A percentile compares a stretch with the other conserved stretches of the same genome.
Evolutionary conservation across 352 stramenopile genomes (phyloP).

Genomic region (Blastocystis sp.): DNA sequence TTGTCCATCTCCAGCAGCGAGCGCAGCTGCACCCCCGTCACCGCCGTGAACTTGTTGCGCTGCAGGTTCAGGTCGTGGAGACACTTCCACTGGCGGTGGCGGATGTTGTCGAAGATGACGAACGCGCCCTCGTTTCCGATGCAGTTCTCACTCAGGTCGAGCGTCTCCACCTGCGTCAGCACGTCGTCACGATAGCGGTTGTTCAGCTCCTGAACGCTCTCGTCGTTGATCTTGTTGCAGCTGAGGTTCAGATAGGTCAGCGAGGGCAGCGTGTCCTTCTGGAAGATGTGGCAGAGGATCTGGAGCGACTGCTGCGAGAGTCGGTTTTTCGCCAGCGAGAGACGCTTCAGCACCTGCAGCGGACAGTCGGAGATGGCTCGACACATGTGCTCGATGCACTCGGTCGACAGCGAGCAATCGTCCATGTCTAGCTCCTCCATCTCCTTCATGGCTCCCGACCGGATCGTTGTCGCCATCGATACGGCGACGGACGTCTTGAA

Average conservation of each 20-base stretch:
- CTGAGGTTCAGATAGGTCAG: constrained; percentile 15
- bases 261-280: constrained; percentile 8
- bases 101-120: constrained; percentile 59
- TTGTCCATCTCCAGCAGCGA: constrained; percentile 54
- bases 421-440: constrained; percentile 7
- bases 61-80: constrained; percentile 31
- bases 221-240: constrained; percentile 13
- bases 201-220: constrained; percentile 8
- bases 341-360: neutral
- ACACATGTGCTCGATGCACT: constrained; percentile 16
- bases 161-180: constrained; percentile 62
- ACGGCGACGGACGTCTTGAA: neutral
- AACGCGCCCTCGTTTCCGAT: constrained; percentile 66
- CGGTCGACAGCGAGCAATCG: neutral
- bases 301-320: neutral
- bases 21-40: constrained; percentile 37
- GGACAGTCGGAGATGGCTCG: constrained; percentile 1
- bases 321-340: constrained; percentile 15
- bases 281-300: neutral
- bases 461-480: constrained; percentile 2
- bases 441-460: neutral
- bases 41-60: constrained; percentile 35
- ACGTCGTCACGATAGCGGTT: constrained; percentile 14
- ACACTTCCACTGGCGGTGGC: neutral
- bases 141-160: constrained; percentile 66